Conservation (phyloP, 2,329 filamentous ascomycete species). For the Phialophora expanda region DNA sequence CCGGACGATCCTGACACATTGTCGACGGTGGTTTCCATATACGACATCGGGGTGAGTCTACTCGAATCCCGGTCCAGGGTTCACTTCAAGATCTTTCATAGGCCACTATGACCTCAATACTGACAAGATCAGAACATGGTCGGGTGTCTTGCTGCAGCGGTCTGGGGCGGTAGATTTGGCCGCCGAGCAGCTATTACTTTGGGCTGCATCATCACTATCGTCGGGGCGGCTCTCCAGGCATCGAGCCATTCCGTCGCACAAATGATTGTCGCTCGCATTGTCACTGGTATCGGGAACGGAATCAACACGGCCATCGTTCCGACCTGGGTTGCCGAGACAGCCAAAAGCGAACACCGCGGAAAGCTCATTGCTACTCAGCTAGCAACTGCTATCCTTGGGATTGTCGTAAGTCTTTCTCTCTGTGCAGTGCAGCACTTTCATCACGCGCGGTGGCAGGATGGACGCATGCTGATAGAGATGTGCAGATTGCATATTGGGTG, state of each 20-base stretch:
- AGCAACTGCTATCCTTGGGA: constrained; percentile 5
- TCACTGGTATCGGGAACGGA: constrained; percentile 46
- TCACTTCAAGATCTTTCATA: background rate
- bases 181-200: constrained; percentile 37
- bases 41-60: background rate
- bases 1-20: background rate
- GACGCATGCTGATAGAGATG: background rate
- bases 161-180: background rate
- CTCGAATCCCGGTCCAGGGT: too few relatives aligned
- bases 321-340: constrained; percentile 4
- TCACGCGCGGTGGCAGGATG: background rate
- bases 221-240: constrained; percentile 51
- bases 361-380: constrained; percentile 2
- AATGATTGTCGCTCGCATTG: constrained; percentile 52
- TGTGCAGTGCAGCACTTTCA: background rate
- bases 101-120: background rate
- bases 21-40: constrained; percentile 1
- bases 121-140: background rate
- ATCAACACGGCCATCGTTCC: constrained; percentile 42
- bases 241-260: constrained; percentile 49
- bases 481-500: constrained; percentile 10
- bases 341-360: constrained; percentile 2
- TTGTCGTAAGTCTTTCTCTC: background rate
- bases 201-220: constrained; percentile 47
- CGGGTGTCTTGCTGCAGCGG: background rate